Base-by-base conservation (phyloP, 306 rosid genomes). In the Quercus bicolor region DNA sequence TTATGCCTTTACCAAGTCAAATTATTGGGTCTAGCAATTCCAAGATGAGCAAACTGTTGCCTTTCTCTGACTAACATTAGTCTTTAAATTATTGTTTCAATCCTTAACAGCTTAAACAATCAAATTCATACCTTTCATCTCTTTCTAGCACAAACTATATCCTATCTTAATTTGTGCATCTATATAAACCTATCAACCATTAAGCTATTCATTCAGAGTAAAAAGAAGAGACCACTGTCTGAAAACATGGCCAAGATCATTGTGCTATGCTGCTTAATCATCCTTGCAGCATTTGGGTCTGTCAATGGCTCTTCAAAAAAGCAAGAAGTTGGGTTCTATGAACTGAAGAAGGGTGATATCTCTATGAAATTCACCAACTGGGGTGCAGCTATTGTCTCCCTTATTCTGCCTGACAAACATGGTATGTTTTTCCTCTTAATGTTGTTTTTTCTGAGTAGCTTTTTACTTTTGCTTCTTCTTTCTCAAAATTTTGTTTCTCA, bases 341-440 rank as follows among this genome's bases (percentile, higher is more conserved):
- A 82, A 66, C 88, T 88, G 48, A 88, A 72, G 48, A 86, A 68
- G 78, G 89, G 87, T n/a, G 75, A 81, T 31, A 13, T 86, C 24
- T 82, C 86, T 1, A 57, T 86, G 61, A 90, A 88, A 52, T 73
- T 90, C 60, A 81, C 91, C 70, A 90, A 90, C 78, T 88, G 88
- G 91, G 94, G 94, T 34, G 94, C 94, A 21, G 23, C 90, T 31
- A 80, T 88, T 55, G 65, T 84, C 48, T 88, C 91, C 15, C 75
- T 87, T 5, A 6, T 73, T 24, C 71, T 88, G 15, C 94, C 94
- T 14, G 91, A 90, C 77, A 82, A 65, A 74, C 21, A 88, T 56
- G 93, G 93, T 89, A 74, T 29, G 84, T 73, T 48, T 69, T 71
- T 33, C 24, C 72, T 59, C 9, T 59, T 5, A 14, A 2, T 62